These are phyloP conservation scores for Boletus fagicola DNA, from an alignment of 768 basidiomycete species.

Conservation along the genomic window DNA sequence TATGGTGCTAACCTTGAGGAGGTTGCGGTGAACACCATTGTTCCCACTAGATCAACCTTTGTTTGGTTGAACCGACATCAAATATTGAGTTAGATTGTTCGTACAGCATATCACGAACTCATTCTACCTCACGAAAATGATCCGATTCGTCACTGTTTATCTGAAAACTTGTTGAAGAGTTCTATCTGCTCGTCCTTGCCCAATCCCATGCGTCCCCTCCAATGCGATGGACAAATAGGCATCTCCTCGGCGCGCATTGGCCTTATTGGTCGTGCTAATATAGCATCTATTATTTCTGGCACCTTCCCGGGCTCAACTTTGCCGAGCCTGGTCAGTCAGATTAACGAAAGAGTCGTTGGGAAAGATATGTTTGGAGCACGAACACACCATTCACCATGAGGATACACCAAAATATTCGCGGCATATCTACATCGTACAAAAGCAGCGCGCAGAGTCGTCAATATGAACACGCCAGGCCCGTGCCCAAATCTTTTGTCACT, in stretches of 20 bases:
- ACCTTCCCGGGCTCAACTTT: slow-evolving; percentile 56
- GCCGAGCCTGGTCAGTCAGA: slow-evolving; percentile 52
- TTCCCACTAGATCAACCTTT: slow-evolving; percentile 53
- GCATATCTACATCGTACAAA: slow-evolving; percentile 49
- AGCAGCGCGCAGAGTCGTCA: neutral
- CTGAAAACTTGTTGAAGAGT: slow-evolving; percentile 26
- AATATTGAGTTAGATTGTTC: neutral
- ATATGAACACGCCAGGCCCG: neutral
- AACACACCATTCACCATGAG: slow-evolving; percentile 69
- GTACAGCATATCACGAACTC: neutral
- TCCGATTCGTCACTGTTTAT: neutral
- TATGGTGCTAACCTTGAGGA: slow-evolving; percentile 55
- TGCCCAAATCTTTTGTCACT: neutral
- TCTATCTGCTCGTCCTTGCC: slow-evolving; percentile 54
- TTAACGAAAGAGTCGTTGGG: neutral
- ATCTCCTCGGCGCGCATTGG: slow-evolving; percentile 30
- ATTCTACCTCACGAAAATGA: neutral
- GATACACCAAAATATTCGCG: slow-evolving; percentile 66
- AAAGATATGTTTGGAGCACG: neutral
- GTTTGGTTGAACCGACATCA: slow-evolving; percentile 35
- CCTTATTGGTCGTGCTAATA: slow-evolving; percentile 33
- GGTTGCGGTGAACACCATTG: slow-evolving; percentile 51
- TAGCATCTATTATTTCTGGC: slow-evolving; percentile 47
- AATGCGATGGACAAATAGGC: slow-evolving; percentile 47
- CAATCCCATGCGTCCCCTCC: slow-evolving; percentile 74